phyloP scores from a whole-genome alignment of 169 alveolate genomes.

The Eimeria acervulina region DNA sequence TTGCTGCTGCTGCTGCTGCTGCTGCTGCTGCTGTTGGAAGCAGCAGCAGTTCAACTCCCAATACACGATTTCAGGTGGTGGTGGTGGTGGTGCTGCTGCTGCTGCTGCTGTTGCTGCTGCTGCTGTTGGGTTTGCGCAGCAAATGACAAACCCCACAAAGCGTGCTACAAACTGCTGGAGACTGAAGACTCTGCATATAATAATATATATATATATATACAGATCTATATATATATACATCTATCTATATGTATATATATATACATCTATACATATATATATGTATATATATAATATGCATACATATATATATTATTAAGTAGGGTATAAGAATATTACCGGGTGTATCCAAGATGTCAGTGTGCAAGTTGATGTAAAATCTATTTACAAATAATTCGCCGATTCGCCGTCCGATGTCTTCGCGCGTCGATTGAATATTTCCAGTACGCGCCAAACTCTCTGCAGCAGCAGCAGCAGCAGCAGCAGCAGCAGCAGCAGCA shows the following conservation, averaged over 20 bases:
- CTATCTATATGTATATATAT: too few species aligned
- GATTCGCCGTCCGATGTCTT: conserved; percentile 90
- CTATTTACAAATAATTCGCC: conserved; percentile 92
- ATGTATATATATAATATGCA: too few species aligned
- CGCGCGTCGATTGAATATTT: conserved; percentile 89
- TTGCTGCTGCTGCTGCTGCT: too few species aligned
- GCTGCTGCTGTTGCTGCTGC: not conserved
- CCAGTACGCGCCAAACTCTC: conserved; percentile 92
- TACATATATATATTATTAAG: too few species aligned
- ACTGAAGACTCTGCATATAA: too few species aligned
- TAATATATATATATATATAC: too few species aligned
- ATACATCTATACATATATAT: too few species aligned
- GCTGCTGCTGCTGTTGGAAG: too few species aligned
- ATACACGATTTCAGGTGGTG: not conserved
- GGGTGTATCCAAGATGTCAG: conserved; percentile 93
- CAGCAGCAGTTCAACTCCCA: not conserved
- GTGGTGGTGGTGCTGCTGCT: not conserved
- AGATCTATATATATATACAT: too few species aligned
- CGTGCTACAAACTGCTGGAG: too few species aligned
- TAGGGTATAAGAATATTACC: too few species aligned
- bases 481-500: conserved; percentile 2
- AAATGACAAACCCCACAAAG: too few species aligned
- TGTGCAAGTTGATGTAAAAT: conserved; percentile 91
- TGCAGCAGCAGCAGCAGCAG: conserved; percentile 35
- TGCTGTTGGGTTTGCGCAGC: not conserved